Evolutionary conservation across 2,329 filamentous ascomycete species (phyloP).

Genomic region (Curvularia spicifera): DNA sequence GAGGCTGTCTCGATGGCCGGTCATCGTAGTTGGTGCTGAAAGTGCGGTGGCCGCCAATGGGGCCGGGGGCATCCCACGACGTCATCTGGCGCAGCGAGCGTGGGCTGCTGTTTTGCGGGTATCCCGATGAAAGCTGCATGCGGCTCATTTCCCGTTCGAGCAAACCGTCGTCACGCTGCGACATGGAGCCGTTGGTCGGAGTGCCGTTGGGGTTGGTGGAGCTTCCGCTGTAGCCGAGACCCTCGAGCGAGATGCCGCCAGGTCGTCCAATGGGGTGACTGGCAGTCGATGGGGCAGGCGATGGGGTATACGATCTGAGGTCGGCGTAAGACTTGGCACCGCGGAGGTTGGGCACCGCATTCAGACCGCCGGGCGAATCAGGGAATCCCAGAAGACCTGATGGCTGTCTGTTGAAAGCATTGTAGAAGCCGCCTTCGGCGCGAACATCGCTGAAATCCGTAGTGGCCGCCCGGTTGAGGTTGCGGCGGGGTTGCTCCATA

Average conservation of each 20-base stretch:
- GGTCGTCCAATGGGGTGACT: conserved; percentile 77
- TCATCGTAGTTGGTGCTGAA: conserved; percentile 66
- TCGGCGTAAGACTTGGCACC: conserved; percentile 97
- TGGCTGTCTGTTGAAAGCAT: conserved; percentile 78
- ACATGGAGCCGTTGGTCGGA: conserved; percentile 60
- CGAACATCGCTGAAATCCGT: conserved; percentile 91
- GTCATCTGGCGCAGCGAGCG: conserved; percentile 65
- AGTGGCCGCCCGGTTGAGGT: conserved; percentile 91
- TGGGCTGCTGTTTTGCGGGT: conserved; percentile 60
- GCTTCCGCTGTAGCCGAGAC: conserved; percentile 58
- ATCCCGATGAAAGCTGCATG: conserved; percentile 62
- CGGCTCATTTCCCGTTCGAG: conserved; percentile 69
- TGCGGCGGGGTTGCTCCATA: conserved; percentile 79
- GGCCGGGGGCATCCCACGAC: conserved; percentile 65
- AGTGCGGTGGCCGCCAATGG: conserved; percentile 69
- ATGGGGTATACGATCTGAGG: conserved; percentile 91
- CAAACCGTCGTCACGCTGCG: conserved; percentile 63
- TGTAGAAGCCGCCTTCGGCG: conserved; percentile 75
- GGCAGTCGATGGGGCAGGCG: conserved; percentile 85
- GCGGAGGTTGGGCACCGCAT: conserved; percentile 78
- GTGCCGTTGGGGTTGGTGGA: conserved; percentile 72
- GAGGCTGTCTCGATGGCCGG: conserved; percentile 66
- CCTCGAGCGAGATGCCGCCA: conserved; percentile 59
- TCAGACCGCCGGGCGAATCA: conserved; percentile 72
- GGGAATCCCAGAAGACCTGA: conserved; percentile 79